Conservation (phyloP, 2,329 filamentous ascomycete genomes). For the Fusarium palustre region DNA sequence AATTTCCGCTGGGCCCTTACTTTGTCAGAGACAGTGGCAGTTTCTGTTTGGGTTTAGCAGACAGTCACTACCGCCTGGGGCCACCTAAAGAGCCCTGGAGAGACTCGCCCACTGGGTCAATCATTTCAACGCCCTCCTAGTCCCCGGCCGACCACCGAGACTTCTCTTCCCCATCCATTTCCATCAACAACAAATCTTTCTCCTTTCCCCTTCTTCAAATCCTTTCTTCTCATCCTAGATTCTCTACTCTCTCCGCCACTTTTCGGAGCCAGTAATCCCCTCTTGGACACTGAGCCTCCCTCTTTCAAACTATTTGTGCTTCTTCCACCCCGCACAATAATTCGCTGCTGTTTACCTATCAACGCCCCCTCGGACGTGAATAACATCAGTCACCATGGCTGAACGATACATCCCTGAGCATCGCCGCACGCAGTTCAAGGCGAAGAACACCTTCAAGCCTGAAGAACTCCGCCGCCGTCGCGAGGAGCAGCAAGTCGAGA, state of each 20-base stretch:
- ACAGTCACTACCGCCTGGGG: constrained; percentile 23
- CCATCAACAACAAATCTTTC: constrained; percentile 46
- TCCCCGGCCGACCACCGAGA: constrained; percentile 39
- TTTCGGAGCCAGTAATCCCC: constrained; percentile 16
- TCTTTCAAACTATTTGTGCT: constrained; percentile 37
- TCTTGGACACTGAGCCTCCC: constrained; percentile 32
- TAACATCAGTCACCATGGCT: constrained; percentile 76
- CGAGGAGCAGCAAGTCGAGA: constrained; percentile 99
- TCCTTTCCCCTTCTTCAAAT: constrained; percentile 34
- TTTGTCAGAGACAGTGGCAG: constrained; percentile 34
- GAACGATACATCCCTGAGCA: constrained; percentile 99
- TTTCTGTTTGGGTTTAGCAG: constrained; percentile 41
- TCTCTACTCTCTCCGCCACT: constrained; percentile 9
- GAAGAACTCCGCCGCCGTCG: constrained; percentile 98
- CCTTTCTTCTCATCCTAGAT: constrained; percentile 23
- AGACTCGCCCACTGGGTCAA: constrained; percentile 41
- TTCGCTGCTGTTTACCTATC: constrained; percentile 45
- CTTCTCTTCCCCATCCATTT: constrained; percentile 44
- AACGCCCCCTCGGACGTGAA: constrained; percentile 41
- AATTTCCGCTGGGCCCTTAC: constrained; percentile 35
- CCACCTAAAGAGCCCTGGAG: constrained; percentile 36
- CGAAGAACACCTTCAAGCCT: constrained; percentile 98
- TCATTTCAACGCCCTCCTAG: constrained; percentile 43
- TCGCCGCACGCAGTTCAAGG: constrained; percentile 99
- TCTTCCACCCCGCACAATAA: constrained; percentile 47